Evolutionary conservation across 495 filamentous ascomycete species (phyloP).

Genomic region (Penicillium egyptiacum): DNA sequence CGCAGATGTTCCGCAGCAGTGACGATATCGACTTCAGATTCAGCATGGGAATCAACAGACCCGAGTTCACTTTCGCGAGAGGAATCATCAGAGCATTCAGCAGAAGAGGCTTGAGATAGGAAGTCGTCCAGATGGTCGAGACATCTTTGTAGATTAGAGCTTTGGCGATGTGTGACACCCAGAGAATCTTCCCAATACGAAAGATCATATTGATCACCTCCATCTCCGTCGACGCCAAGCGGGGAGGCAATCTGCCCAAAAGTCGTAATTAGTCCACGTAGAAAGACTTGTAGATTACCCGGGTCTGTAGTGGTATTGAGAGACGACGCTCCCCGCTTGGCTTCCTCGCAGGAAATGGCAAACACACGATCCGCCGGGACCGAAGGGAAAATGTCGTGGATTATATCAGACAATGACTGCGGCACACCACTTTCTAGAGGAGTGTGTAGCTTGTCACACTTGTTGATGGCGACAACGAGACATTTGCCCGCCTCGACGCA

Average conservation of each 20-base stretch:
- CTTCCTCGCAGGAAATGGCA: slow-evolving; percentile 67
- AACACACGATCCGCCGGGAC: slow-evolving; percentile 51
- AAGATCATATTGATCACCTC: slow-evolving; percentile 40
- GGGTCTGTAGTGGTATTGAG: slow-evolving; percentile 42
- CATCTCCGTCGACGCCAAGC: slow-evolving; percentile 38
- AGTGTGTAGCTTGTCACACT: slow-evolving; percentile 61
- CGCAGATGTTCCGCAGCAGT: slow-evolving; percentile 89
- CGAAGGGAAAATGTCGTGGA: slow-evolving; percentile 35
- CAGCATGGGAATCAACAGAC: slow-evolving; percentile 15
- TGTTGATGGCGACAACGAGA: slow-evolving; percentile 77
- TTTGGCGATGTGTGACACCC: slow-evolving; percentile 86
- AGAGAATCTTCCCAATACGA: slow-evolving; percentile 80
- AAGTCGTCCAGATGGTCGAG: slow-evolving; percentile 68
- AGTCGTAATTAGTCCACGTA: slow-evolving; percentile 61
- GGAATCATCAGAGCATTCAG: slow-evolving; percentile 5
- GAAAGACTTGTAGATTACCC: slow-evolving; percentile 67
- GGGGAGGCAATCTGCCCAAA: slow-evolving; percentile 74
- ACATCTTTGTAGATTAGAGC: slow-evolving; percentile 74
- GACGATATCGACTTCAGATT: slow-evolving; percentile 72
- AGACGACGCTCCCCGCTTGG: slow-evolving; percentile 15
- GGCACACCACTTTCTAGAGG: slow-evolving; percentile 17
- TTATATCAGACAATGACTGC: slow-evolving; percentile 17
- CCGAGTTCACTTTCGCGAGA: slow-evolving; percentile 2
- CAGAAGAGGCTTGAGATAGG: slow-evolving; percentile 40
- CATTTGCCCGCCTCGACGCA: slow-evolving; percentile 56